Evolutionary conservation across 768 basidiomycete species (phyloP), one percentile per base, ranked within the genome.

Genomic region (Cantharellus cinnabarinus): DNA sequence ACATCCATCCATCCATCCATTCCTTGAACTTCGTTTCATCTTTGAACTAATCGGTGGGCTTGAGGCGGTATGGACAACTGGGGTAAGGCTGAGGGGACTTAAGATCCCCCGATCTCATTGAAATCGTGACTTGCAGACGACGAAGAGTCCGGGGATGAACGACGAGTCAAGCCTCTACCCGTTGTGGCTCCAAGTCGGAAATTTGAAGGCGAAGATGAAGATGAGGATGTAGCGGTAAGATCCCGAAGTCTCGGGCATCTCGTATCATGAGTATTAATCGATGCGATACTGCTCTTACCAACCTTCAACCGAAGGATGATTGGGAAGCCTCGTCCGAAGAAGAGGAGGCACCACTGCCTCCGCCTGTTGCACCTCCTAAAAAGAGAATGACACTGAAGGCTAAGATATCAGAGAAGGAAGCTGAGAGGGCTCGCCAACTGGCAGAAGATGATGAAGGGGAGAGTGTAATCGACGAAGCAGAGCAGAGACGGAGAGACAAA

Each of bases 121-220:
- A 54, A 37, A 54, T 7, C 7, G 7, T 37, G 52, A 7, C 10
- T 54, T 37, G 52, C 35, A 54, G 52, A 54, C 1, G 37, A 5
- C 75, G 74, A 74, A 59, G 67, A 64, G 53, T 70, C 70, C 57
- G 74, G 72, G 61, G 67, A 66, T 61, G 72, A 71, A 37, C 60
- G 69, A 48, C 62, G 68, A 10, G 62, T 70, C 37, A 61, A 63
- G 48, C 62, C 64, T 37, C 61, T 60, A 2, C 63, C 51, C 58
- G 66, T 60, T 53, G 63, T 59, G 4, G 63, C 57, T 14, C 71
- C 66, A 58, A 81, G 77, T 69, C 76, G 72, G 61, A 88, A 84
- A 70, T 95, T 86, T 83, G 84, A 82, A 62, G 93, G 86, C 53
- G 93, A 97, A 69, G 93, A 95, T 66, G 86, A 86, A 66, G 89